Conservation (phyloP, 2,329 filamentous ascomycete species). For the Mycosphaerella sp. region DNA sequence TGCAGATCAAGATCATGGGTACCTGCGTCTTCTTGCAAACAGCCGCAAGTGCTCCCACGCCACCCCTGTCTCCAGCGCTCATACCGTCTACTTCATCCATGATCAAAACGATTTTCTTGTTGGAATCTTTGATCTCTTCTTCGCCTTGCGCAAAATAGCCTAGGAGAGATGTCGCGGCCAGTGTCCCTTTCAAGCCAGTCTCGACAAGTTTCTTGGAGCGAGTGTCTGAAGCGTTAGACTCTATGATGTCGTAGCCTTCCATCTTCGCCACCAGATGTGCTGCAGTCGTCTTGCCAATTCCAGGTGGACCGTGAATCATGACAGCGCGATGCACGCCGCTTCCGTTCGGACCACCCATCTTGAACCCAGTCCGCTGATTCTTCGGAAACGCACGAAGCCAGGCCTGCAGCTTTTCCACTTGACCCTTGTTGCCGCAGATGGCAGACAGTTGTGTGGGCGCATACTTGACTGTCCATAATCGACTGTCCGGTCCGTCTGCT, state of each 20-base stretch:
- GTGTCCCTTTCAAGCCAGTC: constrained; percentile 74
- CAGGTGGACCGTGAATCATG: constrained; percentile 90
- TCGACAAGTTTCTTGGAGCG: constrained; percentile 96
- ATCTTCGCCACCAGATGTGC: constrained; percentile 90
- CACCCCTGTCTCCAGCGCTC: constrained; percentile 93
- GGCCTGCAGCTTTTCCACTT: constrained; percentile 80
- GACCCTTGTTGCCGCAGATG: constrained; percentile 89
- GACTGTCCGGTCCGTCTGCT: constrained; percentile 47
- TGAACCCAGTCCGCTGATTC: constrained; percentile 72
- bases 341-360: constrained; percentile 75
- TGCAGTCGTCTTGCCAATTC: constrained; percentile 95
- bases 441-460: constrained; percentile 77
- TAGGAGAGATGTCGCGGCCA: constrained; percentile 87
- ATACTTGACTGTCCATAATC: constrained; percentile 92
- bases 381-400: constrained; percentile 83
- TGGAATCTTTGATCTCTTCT: constrained; percentile 69
- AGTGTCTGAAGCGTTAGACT: constrained; percentile 92
- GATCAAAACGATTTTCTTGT: constrained; percentile 91
- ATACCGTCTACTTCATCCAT: constrained; percentile 99
- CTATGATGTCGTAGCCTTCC: constrained; percentile 87
- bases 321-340: constrained; percentile 79
- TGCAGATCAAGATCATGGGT: constrained; percentile 95
- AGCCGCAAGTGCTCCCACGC: constrained; percentile 87
- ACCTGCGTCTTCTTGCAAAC: constrained; percentile 94
- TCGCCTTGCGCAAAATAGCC: constrained; percentile 83